Conservation (phyloP, 2,329 filamentous ascomycete species). For the Neonectria magnoliae region DNA sequence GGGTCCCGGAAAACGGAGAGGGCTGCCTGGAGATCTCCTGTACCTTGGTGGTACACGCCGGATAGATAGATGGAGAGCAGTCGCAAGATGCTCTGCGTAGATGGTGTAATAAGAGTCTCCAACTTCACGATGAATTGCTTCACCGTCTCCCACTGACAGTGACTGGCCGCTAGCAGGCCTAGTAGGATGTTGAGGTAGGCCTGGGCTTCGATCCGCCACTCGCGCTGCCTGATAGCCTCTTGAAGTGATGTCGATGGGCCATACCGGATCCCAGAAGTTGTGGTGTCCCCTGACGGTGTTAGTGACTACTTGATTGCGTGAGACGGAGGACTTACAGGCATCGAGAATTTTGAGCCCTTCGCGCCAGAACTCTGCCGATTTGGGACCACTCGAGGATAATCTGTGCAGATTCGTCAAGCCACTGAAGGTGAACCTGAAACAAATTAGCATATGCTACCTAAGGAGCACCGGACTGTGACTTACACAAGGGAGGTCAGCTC, state of each 20-base stretch:
- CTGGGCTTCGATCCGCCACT: constrained; percentile 73
- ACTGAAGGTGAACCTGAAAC: constrained; percentile 63
- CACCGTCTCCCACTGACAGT: constrained; percentile 75
- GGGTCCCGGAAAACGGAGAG: constrained; percentile 72
- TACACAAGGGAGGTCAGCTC: constrained; percentile 67
- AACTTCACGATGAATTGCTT: constrained; percentile 66
- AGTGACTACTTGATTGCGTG: not conserved
- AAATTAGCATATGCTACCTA: constrained; percentile 26
- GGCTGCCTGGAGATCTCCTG: constrained; percentile 76
- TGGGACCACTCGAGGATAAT: constrained; percentile 46
- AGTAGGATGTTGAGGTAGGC: constrained; percentile 78
- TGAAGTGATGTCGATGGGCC: constrained; percentile 62
- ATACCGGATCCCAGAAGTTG: constrained; percentile 49
- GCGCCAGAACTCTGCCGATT: constrained; percentile 53
- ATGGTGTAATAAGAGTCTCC: constrained; percentile 53
- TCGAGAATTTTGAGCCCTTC: constrained; percentile 58
- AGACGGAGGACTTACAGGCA: constrained; percentile 52
- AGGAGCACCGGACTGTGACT: constrained; percentile 38
- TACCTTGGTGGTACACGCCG: constrained; percentile 80
- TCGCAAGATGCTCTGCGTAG: constrained; percentile 53
- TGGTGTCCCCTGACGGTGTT: constrained; percentile 46
- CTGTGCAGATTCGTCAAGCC: constrained; percentile 59
- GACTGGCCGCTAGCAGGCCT: constrained; percentile 74
- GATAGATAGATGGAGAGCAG: constrained; percentile 75
- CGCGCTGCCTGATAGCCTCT: constrained; percentile 65